These are phyloP conservation scores for Dispira simplex DNA, from an alignment of 192 early-diverging fungal genomes.

Conservation along the genomic window DNA sequence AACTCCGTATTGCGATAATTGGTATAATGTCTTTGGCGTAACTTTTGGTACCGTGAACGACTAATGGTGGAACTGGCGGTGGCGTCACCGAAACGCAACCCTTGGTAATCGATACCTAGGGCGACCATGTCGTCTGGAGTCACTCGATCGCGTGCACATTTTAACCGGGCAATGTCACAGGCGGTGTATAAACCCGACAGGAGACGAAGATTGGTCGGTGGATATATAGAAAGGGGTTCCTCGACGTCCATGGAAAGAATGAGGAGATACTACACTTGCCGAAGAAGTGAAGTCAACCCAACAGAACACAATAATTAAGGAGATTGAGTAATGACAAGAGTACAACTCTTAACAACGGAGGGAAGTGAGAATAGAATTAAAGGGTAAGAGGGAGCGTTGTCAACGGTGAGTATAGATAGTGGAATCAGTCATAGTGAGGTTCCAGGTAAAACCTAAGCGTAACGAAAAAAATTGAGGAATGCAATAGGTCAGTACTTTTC, in stretches of 20 bases:
- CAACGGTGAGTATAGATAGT: too few species aligned
- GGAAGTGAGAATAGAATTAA: too few species aligned
- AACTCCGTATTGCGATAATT: not conserved
- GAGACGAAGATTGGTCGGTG: not conserved
- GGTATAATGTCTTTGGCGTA: not conserved
- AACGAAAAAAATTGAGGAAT: too few species aligned
- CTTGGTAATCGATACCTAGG: not conserved
- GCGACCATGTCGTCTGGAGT: not conserved
- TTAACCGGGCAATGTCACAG: not conserved
- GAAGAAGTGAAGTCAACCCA: too few species aligned
- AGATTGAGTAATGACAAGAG: too few species aligned
- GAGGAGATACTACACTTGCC: too few species aligned
- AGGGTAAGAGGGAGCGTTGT: too few species aligned
- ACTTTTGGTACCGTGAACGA: not conserved
- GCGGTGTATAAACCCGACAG: constrained; percentile 1
- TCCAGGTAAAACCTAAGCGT: too few species aligned
- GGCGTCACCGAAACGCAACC: not conserved
- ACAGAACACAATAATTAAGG: too few species aligned
- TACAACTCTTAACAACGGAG: too few species aligned
- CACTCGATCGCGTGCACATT: not conserved
- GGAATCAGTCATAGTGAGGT: too few species aligned
- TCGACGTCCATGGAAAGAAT: constrained; percentile 1
- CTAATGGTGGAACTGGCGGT: not conserved
- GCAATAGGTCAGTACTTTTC: too few species aligned
- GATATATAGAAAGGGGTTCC: not conserved